Conservation (phyloP, 2,329 filamentous ascomycete genomes). For the Colletotrichum caudatum region DNA sequence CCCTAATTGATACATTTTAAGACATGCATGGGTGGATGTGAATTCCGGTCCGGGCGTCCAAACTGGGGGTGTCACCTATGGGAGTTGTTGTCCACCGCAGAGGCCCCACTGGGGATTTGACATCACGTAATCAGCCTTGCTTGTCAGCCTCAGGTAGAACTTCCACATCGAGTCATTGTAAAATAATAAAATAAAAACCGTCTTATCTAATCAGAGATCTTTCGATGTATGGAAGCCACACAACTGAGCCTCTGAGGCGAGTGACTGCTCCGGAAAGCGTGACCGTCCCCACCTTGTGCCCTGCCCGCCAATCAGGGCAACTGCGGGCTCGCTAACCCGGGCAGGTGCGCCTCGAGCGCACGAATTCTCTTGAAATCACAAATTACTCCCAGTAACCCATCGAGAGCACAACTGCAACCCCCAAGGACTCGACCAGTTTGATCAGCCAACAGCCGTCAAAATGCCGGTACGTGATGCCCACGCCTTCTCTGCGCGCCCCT, state of each 20-base stretch:
- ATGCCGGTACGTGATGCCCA: conserved; percentile 53
- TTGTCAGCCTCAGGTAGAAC: background rate
- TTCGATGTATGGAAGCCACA: background rate
- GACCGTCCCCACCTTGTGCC: conserved; percentile 35
- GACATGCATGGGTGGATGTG: conserved; percentile 38
- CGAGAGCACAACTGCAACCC: conserved; percentile 39
- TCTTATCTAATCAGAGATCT: conserved; percentile 36
- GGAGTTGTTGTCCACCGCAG: conserved; percentile 28
- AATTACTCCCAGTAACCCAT: conserved; percentile 16
- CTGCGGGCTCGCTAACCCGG: conserved; percentile 40
- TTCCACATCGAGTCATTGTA: background rate
- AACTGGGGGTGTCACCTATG: conserved; percentile 27
- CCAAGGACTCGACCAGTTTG: conserved; percentile 51
- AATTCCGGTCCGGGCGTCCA: conserved; percentile 26
- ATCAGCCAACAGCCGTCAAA: conserved; percentile 54
- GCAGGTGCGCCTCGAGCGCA: conserved; percentile 32
- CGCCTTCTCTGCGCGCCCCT: conserved; percentile 9
- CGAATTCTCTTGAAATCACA: conserved; percentile 33
- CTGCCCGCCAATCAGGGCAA: conserved; percentile 39
- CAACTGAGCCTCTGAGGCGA: conserved; percentile 16
- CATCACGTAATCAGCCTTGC: background rate
- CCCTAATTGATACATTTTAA: conserved; percentile 41
- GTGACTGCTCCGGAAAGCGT: conserved; percentile 33
- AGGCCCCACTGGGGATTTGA: conserved; percentile 12
- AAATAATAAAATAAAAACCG: background rate